Base-by-base conservation (phyloP, 2,329 filamentous ascomycete genomes). In the Monosporascus ibericus region DNA sequence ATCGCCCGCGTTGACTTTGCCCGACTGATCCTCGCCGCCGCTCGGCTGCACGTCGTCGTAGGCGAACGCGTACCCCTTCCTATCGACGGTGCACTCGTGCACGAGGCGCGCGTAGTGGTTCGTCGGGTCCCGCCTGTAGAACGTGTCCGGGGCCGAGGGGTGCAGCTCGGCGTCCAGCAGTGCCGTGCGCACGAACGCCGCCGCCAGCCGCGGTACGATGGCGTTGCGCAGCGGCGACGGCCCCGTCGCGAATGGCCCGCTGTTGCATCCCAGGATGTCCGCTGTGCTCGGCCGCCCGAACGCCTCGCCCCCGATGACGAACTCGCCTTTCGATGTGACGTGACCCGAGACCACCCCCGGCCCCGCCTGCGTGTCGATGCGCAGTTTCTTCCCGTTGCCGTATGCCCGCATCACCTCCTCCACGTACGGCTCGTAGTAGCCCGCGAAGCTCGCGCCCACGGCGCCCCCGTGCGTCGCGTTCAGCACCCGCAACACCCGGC, bases 231-330 rank as follows among this genome's bases (percentile, higher is more conserved):
- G 63, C 22, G 64, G 55, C 49, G 54, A 78, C 62, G 46, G 72
- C 62, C 58, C 70, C 7, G 67, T 72, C 7, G 73, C 71, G 58
- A 87, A 86, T 0, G 83, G 82, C 0, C 84, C 84, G 2, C 78
- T 82, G 58, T 79, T 84, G 69, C 84, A 87, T 37, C 78, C 78
- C 63, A 88, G 82, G 56, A 90, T 85, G 65, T 89, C 86, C 14
- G 70, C 70, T 2, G 80, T 80, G 1, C 70, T 76, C 0, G 86
- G 86, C 53, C 78, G 74, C 1, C 63, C 53, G 64, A 88, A 89
- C 2, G 42, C 36, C 58, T 75, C 72, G 9, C 58, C 57, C 37
- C 64, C 70, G 24, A 73, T 58, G 2, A 70, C 69, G 3, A 75
- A 59, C 52, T 65, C 65, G n/a, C 71, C 69, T 8, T 68, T 70